phyloP scores from a whole-genome alignment of 352 stramenopile species.

The Phytopythium cucurbitacearum region DNA sequence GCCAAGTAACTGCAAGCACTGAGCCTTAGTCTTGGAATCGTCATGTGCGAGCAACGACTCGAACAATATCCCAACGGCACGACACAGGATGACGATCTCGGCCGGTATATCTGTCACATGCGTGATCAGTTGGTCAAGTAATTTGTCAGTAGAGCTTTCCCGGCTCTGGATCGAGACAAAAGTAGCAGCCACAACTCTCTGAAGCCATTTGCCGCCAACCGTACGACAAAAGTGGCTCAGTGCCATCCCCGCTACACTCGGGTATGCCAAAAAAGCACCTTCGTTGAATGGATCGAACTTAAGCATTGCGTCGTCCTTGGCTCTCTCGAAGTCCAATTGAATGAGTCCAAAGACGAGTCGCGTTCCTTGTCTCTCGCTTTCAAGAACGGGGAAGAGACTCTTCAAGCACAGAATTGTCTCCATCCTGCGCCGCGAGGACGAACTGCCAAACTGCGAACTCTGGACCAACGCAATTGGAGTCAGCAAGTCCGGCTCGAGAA shows the following conservation, averaged over 20 bases:
- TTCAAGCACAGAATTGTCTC: constrained; percentile 24
- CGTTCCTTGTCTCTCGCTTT: constrained; percentile 40
- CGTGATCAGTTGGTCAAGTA: constrained; percentile 25
- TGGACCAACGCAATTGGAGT: constrained; percentile 22
- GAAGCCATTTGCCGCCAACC: constrained; percentile 30
- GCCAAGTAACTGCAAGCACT: constrained; percentile 10
- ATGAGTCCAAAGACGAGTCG: constrained; percentile 50
- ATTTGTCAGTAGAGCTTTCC: constrained; percentile 4
- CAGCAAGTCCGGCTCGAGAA: constrained; percentile 42
- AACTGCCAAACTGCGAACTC: constrained; percentile 10
- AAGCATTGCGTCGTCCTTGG: constrained; percentile 2
- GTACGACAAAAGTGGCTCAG: constrained; percentile 29
- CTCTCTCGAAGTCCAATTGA: constrained; percentile 22
- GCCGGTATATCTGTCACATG: constrained; percentile 25
- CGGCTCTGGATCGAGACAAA: neutral
- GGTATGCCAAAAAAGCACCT: constrained; percentile 19
- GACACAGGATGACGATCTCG: constrained; percentile 57
- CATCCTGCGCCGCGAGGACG: constrained; percentile 2
- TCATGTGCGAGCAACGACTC: neutral
- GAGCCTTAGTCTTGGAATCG: neutral
- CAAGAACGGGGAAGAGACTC: constrained; percentile 42
- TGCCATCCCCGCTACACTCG: constrained; percentile 29
- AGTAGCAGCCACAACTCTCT: neutral
- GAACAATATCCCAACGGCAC: constrained; percentile 26
- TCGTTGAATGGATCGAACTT: constrained; percentile 5